Base-by-base conservation (phyloP, 768 basidiomycete genomes). In the Boletus huronensis region DNA sequence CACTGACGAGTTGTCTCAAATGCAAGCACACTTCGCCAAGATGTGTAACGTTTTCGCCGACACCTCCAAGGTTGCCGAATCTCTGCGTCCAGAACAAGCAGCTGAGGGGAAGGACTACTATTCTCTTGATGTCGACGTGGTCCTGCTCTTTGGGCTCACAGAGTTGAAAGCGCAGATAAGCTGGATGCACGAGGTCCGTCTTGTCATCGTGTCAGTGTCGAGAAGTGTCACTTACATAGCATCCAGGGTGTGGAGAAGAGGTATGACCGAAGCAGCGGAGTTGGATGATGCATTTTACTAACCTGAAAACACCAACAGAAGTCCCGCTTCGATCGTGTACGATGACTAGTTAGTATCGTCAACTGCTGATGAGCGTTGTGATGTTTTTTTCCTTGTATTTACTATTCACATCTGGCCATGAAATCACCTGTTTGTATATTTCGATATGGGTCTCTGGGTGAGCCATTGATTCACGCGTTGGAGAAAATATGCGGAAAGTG, bases 111-210 rank as follows among this genome's bases (percentile, higher is more conserved):
- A 19, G 23, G 35, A 46, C 14, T 62, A 52, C 32, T 68, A 67
- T 51, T 14, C 6, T 21, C 45, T 67, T 28, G 23, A 62, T 0
- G 72, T 67, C 41, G 66, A 74, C 6, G 60, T 79, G 6, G 54
- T 77, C 16, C 48, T 80, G 14, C 64, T 70, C 16, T 75, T 77
- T 44, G 79, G 78, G 2, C 52, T 72, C 10, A 77, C 77, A 0
- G 79, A 80, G 50, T 53, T 79, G 36, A 74, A 76, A 53, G 79
- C 77, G 0, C 74, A 78, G 35, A 70, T 78, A 25, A 59, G 67
- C 2, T 80, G 79, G 79, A 63, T 31, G 44, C 44, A 59, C 10
- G 73, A 79, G 9, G 63, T 62, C 14, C 29, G 57, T 49, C 29
- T 21, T 16, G 5, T 36, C 13, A 23, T 50, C 1, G 2, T 10